Conservation (phyloP, 2,329 filamentous ascomycete species). For the Colletotrichum sp. region DNA sequence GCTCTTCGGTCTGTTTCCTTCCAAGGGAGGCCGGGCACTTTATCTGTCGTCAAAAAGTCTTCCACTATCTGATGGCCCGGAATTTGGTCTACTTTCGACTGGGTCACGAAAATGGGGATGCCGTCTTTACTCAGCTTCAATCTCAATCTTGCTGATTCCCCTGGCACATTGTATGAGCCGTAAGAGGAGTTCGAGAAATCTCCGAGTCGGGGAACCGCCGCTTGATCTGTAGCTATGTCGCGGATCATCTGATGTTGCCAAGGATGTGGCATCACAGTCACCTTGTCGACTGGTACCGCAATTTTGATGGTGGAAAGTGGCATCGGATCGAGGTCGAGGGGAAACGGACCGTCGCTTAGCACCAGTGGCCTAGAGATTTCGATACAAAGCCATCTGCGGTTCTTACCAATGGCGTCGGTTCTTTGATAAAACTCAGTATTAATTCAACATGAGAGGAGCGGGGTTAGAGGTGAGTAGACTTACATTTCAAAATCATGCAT, state of each 20-base stretch:
- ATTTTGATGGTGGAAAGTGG: slow-evolving; percentile 8
- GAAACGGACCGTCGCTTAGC: not conserved
- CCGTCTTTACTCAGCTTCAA: slow-evolving; percentile 9
- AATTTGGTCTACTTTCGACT: not conserved
- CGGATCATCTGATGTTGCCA: not conserved
- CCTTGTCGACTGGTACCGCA: slow-evolving; percentile 10
- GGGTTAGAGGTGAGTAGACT: not conserved
- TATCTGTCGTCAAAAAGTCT: slow-evolving; percentile 8
- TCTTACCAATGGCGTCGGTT: not conserved
- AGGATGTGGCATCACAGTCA: not conserved
- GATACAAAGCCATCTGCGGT: slow-evolving; percentile 5
- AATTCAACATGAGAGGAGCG: not conserved
- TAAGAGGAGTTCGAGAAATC: not conserved
- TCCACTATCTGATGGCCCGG: not conserved
- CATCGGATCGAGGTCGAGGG: slow-evolving; percentile 8
- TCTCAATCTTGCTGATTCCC: not conserved
- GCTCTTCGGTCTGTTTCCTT: not conserved
- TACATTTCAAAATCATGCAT: slow-evolving; percentile 16
- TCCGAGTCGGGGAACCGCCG: not conserved
- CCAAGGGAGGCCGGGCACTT: not conserved
- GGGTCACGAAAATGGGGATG: slow-evolving; percentile 3
- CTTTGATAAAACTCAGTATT: not conserved
- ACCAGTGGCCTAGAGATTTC: slow-evolving; percentile 6
- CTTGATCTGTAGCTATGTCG: not conserved
- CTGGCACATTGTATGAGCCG: not conserved